phyloP scores from a whole-genome alignment of 305 asterid genomes.

The Withania somnifera region DNA sequence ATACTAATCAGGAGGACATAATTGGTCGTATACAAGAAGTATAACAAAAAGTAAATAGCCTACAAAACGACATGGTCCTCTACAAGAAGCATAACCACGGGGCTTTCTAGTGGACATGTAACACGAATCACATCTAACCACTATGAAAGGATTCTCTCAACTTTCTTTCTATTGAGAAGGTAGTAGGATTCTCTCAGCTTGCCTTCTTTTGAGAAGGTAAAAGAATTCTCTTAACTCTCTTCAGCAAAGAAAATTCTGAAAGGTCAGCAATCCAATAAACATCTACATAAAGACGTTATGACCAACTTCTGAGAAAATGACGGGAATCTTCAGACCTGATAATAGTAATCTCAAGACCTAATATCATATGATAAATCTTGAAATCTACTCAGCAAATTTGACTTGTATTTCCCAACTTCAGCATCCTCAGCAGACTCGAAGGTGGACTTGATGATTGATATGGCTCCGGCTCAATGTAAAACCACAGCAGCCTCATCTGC shows the following conservation, averaged over 20 bases:
- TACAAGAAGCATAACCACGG: too few relatives aligned
- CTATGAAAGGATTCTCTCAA: neutral
- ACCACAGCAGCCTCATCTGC: slow-evolving; percentile 28
- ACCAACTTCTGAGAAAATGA: neutral
- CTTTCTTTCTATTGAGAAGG: neutral
- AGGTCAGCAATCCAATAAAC: neutral
- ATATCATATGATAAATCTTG: slow-evolving; percentile 26
- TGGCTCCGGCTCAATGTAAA: slow-evolving; percentile 59
- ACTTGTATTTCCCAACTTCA: slow-evolving; percentile 50
- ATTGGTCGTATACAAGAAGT: too few relatives aligned
- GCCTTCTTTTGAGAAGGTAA: neutral
- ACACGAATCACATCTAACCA: neutral
- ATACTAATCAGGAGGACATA: too few relatives aligned
- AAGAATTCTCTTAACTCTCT: neutral
- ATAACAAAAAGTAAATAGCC: too few relatives aligned
- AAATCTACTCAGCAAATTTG: slow-evolving; percentile 42
- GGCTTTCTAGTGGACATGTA: neutral
- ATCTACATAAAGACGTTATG: neutral
- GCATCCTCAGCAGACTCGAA: slow-evolving; percentile 44
- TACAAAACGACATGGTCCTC: too few relatives aligned
- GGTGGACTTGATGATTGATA: slow-evolving; percentile 36
- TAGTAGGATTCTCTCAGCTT: neutral
- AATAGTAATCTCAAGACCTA: slow-evolving; percentile 9
- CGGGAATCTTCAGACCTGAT: neutral
- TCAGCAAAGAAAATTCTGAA: neutral